Evolutionary conservation across 768 basidiomycete genomes (phyloP).

Genomic region (Pisolithus tinctorius): DNA sequence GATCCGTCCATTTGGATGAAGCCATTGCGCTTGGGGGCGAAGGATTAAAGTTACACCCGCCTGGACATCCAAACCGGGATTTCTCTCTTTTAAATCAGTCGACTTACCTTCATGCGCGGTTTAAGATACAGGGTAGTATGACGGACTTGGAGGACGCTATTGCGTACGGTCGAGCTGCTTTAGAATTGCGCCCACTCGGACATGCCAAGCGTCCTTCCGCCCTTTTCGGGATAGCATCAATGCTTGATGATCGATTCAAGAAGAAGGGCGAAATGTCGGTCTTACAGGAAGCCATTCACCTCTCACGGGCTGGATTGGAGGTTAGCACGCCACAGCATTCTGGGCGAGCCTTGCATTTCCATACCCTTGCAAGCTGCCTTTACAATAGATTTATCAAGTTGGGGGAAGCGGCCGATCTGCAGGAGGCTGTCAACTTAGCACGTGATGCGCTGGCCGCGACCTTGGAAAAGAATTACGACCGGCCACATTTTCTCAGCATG

Average conservation of each 20-base stretch:
- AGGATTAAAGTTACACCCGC: neutral
- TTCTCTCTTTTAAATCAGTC: neutral
- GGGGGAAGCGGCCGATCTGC: neutral
- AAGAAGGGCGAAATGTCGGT: neutral
- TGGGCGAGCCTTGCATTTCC: neutral
- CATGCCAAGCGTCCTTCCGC: neutral
- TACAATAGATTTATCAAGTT: neutral
- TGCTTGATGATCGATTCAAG: neutral
- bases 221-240: neutral
- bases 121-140: neutral
- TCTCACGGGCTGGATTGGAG: slow-evolving; percentile 8
- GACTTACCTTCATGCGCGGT: neutral
- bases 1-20: neutral
- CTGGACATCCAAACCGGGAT: neutral
- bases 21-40: neutral
- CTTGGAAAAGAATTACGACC: neutral
- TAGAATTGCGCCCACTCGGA: neutral
- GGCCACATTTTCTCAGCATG: slow-evolving; percentile 1
- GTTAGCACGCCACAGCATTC: slow-evolving; percentile 1
- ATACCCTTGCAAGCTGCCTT: neutral
- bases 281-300: slow-evolving; percentile 13
- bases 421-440: neutral
- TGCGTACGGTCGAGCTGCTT: neutral
- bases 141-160: neutral
- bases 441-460: neutral